Base-by-base conservation (phyloP, 768 basidiomycete species). In the Serendipita indica region DNA sequence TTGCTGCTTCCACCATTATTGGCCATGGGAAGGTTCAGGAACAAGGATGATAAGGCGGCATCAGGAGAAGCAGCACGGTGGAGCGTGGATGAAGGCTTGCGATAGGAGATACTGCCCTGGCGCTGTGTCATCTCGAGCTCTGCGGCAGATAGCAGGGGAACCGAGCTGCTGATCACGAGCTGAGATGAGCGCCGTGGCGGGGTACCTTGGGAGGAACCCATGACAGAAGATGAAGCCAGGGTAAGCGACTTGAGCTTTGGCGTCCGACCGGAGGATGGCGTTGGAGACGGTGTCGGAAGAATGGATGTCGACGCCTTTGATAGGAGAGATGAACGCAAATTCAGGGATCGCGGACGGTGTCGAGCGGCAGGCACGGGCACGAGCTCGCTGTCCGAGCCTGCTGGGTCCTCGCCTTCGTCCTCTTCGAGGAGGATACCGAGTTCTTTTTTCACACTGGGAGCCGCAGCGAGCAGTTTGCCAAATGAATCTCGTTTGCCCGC, bases 371-470 rank as follows among this genome's bases (percentile, higher is more conserved):
- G 66, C 12, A 72, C 34, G 34, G 60, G 49, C 20, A 54, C 27
- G 16, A 54, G 13, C 22, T 28, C 28, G 60, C 32, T 57, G 41
- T 35, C 57, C 32, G 57, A 25, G n/a, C 39, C 68, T 0, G 62
- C 59, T 25, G 70, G 69, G 2, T 85, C 84, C 25, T 90, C 89
- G 39, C 89, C 89, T 54, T 92, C 88, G 57, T 90, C 89, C 59
- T 91, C 86, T 65, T 89, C 89, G 65, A 89, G 89, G 32, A 91
- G 72, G 28, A 90, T 74, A 16, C 88, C 89, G 60, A 80, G 78
- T 10, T 90, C 75, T 64, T 83, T 79, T 67, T 89, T 88, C 67
- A 87, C 89, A 57, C 81, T 75, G 10, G 79, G 78, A 0, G 79
- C 77, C 1, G 83, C 75, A 14, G 75, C 72, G 62, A 83, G 75